Evolutionary conservation across 345 rosid genomes (phyloP), one percentile per base, ranked within the genome.

Genomic region (Raphanus raphanistrum): DNA sequence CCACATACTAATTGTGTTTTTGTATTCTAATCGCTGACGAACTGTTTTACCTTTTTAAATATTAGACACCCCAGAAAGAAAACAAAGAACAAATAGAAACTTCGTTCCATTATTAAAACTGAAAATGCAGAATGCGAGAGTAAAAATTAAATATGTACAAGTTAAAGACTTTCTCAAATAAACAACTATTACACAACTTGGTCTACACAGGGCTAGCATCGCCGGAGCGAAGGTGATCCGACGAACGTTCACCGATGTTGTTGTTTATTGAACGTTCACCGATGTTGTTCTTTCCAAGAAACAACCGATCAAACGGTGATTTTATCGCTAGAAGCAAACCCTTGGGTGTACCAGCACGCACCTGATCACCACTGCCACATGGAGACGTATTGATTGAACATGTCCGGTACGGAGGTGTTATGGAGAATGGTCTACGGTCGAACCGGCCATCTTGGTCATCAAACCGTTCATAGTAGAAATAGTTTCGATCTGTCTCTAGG

Each of bases 401-500:
- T 13, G 76, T 69, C 57, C 85, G 73, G 74, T 83, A 84, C 8
- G 90, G 87, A 1, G 88, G 88, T 25, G 87, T 78, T 63, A 70
- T 61, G 0, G 82, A 68, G 54, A 82, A 79, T 45, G 84, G 87
- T 80, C 79, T 68, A 26, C 78, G 85, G 58, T 77, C 87, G 0
- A 80, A 74, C 76, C 78, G 83, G 5, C 75, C 76, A 31, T 82
- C 85, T 63, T 63, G 75, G 70, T 84, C 85, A 64, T 84, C 86
- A 64, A 87, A 85, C 79, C 87, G 88, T 54, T 91, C 89, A 60
- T 81, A 84, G 73, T 70, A 58, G 31, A 35, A 77, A 45, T 70
- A 63, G 68, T 77, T 83, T 80, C 54, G 82, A 17, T 77, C 77
- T 0, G 76, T 77, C 57, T 70, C 79, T 66, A 78, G 70, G 36